Base-by-base conservation (phyloP, 179 eudicot genomes). In the Carnegiea gigantea region DNA sequence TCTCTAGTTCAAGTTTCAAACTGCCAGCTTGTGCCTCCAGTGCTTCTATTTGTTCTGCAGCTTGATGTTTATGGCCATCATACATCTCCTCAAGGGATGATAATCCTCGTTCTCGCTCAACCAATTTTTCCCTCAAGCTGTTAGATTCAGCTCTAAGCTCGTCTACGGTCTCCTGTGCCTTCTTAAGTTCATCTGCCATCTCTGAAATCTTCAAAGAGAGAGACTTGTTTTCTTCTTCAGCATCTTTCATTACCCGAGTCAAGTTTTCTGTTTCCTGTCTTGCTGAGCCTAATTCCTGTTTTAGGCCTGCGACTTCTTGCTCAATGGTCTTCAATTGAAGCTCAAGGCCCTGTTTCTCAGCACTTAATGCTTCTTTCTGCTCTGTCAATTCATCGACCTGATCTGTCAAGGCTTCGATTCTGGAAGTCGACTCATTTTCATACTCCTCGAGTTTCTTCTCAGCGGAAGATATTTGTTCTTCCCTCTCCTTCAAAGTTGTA, bases 1-100 rank as follows among this genome's bases (percentile, higher is more conserved):
- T 86, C n/a, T 89, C 85, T 4, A 86, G 62, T 72, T 88, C 86
- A 7, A 81, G 70, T 80, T 85, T 87, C 82, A 89, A 85, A 77
- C 80, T 85, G 65, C 75, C 80, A 10, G 62, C 75, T 70, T 83
- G 74, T 59, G 70, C 84, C 77, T 88, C 89, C 43, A 85, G 57
- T 62, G 86, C 88, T 78, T 85, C 84, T 40, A 81, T 82, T 65
- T 82, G 80, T 2, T 70, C 77, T n/a, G 83, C 82, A 38, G 82
- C 68, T 79, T 77, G 78, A 43, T 71, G 76, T 75, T 48, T 74
- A 46, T 73, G 79, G 54, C 24, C 79, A 33, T 78, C 78, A 36
- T 84, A 86, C 73, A 43, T 77, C 78, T 82, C 83, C 26, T 76
- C 48, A 49, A 87, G 65, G 30, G 77, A 75, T 14, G 80, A 78